Evolutionary conservation across 163 green algal species (phyloP).

Genomic region (Chlamydomonas reinhardtii): DNA sequence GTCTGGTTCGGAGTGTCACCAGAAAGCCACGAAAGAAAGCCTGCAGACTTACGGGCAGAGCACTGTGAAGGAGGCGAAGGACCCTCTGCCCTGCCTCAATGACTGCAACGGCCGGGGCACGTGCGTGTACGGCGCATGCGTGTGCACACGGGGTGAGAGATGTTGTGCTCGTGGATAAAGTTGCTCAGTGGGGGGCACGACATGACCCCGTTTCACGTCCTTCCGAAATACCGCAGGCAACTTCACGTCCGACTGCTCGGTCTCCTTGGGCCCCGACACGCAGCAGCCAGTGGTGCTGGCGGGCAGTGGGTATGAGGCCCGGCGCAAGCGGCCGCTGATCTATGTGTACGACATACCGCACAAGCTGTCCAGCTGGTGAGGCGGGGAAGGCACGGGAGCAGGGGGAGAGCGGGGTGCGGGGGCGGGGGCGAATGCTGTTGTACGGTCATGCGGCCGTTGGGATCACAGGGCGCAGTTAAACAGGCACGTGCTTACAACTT

Average conservation of each 20-base stretch:
- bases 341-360: conserved; percentile 62
- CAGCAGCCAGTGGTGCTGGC: conserved; percentile 27
- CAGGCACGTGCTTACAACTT: too few species aligned
- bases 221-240: too few species aligned
- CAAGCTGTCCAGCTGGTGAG: conserved; percentile 25
- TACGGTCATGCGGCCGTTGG: too few species aligned
- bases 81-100: conserved; percentile 11
- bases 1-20: background rate
- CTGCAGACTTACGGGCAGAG: background rate
- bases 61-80: background rate
- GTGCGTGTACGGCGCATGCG: background rate
- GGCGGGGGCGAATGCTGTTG: too few species aligned
- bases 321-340: conserved; percentile 21
- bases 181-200: too few species aligned
- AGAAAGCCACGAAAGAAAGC: background rate
- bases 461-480: too few species aligned
- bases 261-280: background rate
- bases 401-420: background rate
- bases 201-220: too few species aligned
- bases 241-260: conserved; percentile 26
- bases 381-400: background rate
- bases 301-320: conserved; percentile 21
- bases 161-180: background rate
- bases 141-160: background rate
- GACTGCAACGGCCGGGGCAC: conserved; percentile 7